Percentiles rank a stretch among this genome's conserved stretches.
These are phyloP conservation scores for Microbotryomycetes sp. DNA, from an alignment of 1,284 basidiomycete species.

Conservation along the genomic window DNA sequence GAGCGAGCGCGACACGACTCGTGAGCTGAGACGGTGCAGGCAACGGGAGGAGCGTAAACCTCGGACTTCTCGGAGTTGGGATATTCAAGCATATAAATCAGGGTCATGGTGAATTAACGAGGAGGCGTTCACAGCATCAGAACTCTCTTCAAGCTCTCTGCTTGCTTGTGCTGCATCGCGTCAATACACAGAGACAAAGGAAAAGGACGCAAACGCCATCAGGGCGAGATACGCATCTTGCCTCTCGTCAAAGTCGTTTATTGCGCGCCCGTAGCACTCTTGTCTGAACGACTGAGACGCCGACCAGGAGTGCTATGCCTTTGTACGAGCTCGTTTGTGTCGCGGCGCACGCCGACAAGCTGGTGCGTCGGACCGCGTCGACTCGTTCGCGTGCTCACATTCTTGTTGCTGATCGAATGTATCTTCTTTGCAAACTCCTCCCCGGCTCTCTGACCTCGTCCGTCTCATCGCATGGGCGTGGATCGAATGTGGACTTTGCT, in stretches of 20 bases:
- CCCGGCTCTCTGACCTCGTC: not conserved
- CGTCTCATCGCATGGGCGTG: no score
- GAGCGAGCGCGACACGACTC: not conserved
- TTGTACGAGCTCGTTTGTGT: conserved; percentile 35
- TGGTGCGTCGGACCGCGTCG: conserved; percentile 3
- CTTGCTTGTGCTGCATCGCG: no score
- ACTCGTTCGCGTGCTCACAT: not conserved
- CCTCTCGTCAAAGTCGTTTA: no score
- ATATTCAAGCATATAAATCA: no score
- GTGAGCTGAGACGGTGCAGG: not conserved
- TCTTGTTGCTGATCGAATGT: not conserved
- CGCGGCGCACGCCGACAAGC: conserved; percentile 22
- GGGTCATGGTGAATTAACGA: no score
- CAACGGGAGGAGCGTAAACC: not conserved
- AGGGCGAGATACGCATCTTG: no score
- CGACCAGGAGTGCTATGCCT: conserved; percentile 28
- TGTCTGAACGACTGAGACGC: no score
- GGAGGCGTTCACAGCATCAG: no score
- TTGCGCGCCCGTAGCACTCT: no score
- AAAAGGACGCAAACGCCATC: no score
- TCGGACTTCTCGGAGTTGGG: not conserved
- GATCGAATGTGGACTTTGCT: not conserved
- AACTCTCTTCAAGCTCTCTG: no score
- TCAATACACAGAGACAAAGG: no score
- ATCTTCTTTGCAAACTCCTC: not conserved